These are phyloP conservation scores for Corynascus novoguineensis DNA, from an alignment of 495 filamentous ascomycete species.

Conservation along the genomic window DNA sequence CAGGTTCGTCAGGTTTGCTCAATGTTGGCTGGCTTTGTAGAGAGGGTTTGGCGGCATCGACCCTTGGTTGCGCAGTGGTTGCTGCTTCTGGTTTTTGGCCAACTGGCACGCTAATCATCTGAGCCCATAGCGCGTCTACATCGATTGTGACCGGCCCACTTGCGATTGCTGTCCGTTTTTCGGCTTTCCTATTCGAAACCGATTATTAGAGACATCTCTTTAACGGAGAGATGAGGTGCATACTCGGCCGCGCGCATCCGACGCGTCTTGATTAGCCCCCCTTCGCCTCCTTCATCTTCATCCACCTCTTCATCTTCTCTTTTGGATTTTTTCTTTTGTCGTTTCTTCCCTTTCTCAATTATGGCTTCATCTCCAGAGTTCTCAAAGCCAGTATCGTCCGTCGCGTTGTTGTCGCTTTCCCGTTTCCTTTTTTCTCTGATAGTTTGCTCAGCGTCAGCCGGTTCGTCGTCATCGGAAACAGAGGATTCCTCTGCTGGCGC, in stretches of 20 bases:
- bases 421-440: conserved; percentile 36
- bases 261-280: conserved; percentile 79
- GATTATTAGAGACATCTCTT: conserved; percentile 13
- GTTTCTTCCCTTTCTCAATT: conserved; percentile 55
- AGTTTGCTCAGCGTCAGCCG: conserved; percentile 6
- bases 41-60: conserved; percentile 18
- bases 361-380: conserved; percentile 78
- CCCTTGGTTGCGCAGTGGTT: conserved; percentile 6
- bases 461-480: conserved; percentile 39
- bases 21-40: conserved; percentile 20
- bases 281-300: conserved; percentile 60
- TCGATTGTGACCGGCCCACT: conserved; percentile 73
- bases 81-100: neutral
- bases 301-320: conserved; percentile 40
- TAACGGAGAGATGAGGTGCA: neutral
- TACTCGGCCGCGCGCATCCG: conserved; percentile 58
- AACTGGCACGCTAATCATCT: conserved; percentile 55
- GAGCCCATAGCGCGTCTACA: conserved; percentile 82
- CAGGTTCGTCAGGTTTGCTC: conserved; percentile 5
- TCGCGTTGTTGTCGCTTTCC: conserved; percentile 35
- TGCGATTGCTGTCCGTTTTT: conserved; percentile 56
- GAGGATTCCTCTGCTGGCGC: conserved; percentile 46
- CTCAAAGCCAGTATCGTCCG: conserved; percentile 44
- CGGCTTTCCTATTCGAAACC: conserved; percentile 50
- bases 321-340: conserved; percentile 52